Evolutionary conservation across 306 rosid genomes (phyloP).

Genomic region (Acacia melanoxylon): DNA sequence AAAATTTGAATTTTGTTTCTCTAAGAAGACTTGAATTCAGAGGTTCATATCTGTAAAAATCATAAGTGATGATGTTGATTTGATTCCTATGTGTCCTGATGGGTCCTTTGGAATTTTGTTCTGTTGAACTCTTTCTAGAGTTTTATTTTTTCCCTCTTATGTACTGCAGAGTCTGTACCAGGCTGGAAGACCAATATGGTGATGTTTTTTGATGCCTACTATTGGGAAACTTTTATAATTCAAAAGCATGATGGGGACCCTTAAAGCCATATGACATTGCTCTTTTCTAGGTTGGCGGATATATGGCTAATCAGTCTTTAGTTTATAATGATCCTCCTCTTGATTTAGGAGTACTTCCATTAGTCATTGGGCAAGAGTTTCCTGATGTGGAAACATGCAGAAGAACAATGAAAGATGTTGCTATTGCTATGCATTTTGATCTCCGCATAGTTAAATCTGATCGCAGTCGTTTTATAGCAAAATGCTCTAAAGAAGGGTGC

Average conservation of each 20-base stretch:
- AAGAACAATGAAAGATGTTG: slow-evolving; percentile 92
- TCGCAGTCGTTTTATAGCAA: slow-evolving; percentile 97
- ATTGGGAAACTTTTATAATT: slow-evolving; percentile 36
- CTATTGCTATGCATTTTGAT: slow-evolving; percentile 95
- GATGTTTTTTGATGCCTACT: slow-evolving; percentile 34
- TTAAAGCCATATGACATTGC: slow-evolving; percentile 51
- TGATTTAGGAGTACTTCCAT: slow-evolving; percentile 46
- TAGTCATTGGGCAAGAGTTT: slow-evolving; percentile 94
- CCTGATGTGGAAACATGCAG: slow-evolving; percentile 97
- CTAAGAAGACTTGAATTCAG: neutral
- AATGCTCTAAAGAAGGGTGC: slow-evolving; percentile 99
- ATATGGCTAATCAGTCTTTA: slow-evolving; percentile 76
- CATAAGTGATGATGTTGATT: neutral
- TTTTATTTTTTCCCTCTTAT: slow-evolving; percentile 25
- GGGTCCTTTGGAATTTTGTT: neutral
- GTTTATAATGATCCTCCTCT: slow-evolving; percentile 43
- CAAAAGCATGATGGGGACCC: slow-evolving; percentile 44
- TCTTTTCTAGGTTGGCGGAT: slow-evolving; percentile 40
- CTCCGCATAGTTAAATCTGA: slow-evolving; percentile 97
- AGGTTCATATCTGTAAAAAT: neutral
- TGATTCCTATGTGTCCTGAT: neutral
- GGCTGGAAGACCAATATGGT: slow-evolving; percentile 43
- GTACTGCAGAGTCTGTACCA: slow-evolving; percentile 39
- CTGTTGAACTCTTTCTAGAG: slow-evolving; percentile 9
- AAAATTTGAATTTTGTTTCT: neutral